Conservation (phyloP, 1,139 yeast species). For the Saccharomyces hybrid region DNA sequence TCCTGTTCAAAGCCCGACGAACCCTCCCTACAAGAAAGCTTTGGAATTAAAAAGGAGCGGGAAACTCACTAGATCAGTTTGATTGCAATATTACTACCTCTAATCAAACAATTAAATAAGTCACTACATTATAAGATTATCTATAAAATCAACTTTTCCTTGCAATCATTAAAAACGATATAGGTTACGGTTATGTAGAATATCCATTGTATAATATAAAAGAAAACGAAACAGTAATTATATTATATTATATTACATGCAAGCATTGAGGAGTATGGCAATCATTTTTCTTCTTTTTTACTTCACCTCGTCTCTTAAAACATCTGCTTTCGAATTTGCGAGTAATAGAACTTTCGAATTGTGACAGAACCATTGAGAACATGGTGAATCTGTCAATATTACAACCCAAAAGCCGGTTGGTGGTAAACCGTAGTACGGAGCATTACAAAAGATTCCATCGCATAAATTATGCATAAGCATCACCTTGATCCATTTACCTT, state of each 20-base stretch:
- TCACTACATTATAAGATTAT: not conserved
- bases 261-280: no score
- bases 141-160: not conserved
- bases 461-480: slow-evolving; percentile 94
- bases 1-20: slow-evolving; percentile 92
- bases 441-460: slow-evolving; percentile 95
- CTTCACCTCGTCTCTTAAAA: slow-evolving; percentile 29
- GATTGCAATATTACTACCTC: not conserved
- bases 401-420: slow-evolving; percentile 99
- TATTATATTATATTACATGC: not conserved
- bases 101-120: not conserved
- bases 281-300: slow-evolving; percentile 16
- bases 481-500: slow-evolving; percentile 97
- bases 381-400: slow-evolving; percentile 98
- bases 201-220: not conserved
- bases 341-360: slow-evolving; percentile 90
- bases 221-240: not conserved
- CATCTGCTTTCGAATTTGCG: slow-evolving; percentile 98
- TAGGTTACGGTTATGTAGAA: not conserved
- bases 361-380: slow-evolving; percentile 95
- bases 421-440: slow-evolving; percentile 96
- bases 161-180: not conserved
- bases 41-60: slow-evolving; percentile 80
- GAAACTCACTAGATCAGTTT: slow-evolving; percentile 23
- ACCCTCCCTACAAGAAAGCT: slow-evolving; percentile 92